Base-by-base conservation (phyloP, 768 basidiomycete genomes). In the Leccinum longicurvipes region DNA sequence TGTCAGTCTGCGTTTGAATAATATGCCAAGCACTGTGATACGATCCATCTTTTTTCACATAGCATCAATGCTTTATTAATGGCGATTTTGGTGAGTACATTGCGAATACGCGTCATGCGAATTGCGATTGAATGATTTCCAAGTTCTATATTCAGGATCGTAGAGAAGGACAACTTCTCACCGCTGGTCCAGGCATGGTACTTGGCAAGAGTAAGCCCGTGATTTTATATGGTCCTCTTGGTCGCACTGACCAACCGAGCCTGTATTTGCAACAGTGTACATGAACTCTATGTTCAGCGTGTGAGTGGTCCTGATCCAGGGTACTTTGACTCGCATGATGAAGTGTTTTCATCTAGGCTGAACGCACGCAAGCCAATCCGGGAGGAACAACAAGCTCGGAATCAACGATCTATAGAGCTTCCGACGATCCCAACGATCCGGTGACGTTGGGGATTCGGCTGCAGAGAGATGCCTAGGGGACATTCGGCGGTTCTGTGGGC, bases 201-300 rank as follows among this genome's bases (percentile, higher is more conserved):
- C n/a, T 69, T 8, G 46, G 55, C 32, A 62, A 69, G 36, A 47
- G 67, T 69, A 27, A 46, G 59, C 21, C n/a, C 5, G 4, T 4
- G 0, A 3, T 21, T 44, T n/a, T n/a, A n/a, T n/a, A n/a, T n/a
- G n/a, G n/a, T n/a, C 21, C 1, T 14, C 28, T 27, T 17, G 23
- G 1, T 19, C 5, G 23, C 21, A 24, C 34, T 54, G 3, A 53
- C 14, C 2, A 12, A 8, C 7, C 25, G 3, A 27, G n/a, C 28
- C n/a, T 2, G 8, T 5, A 19, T 27, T 41, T 19, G 5, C n/a
- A 10, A 28, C 48, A 67, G 67, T 56, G 23, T 68, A 63, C 15
- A 12, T 47, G 24, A 70, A 67, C 29, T 70, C 63, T 12, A 63
- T 65, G 59, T 36, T 69, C 6, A 49, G 61, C 10, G 63, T 68